Evolutionary conservation across 805 yeast species (phyloP).

Genomic region (Starmerella apicola): DNA sequence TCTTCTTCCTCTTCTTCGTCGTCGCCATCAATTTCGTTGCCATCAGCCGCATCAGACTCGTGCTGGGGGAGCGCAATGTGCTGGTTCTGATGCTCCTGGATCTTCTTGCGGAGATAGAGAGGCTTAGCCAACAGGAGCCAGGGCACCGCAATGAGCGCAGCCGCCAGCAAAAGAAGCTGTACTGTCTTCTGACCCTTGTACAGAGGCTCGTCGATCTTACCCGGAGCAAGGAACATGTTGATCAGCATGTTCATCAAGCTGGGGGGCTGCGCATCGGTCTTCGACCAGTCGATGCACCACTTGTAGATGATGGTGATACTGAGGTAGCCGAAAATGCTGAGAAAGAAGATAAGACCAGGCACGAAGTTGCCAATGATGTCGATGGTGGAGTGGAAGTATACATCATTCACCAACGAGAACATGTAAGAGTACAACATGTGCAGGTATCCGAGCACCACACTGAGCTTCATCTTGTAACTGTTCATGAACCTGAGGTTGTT

Average conservation of each 20-base stretch:
- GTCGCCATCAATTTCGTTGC: constrained; percentile 18
- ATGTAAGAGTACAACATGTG: constrained; percentile 88
- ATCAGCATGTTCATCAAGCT: constrained; percentile 89
- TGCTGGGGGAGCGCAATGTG: constrained; percentile 35
- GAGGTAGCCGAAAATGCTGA: constrained; percentile 87
- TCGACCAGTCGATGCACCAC: constrained; percentile 90
- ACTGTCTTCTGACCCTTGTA: constrained; percentile 68
- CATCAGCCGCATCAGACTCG: constrained; percentile 19
- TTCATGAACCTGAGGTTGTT: constrained; percentile 80
- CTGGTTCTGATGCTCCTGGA: constrained; percentile 28
- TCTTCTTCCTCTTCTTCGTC: constrained; percentile 25
- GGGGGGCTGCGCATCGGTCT: constrained; percentile 68
- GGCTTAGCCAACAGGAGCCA: constrained; percentile 84
- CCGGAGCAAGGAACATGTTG: constrained; percentile 91
- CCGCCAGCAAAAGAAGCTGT: constrained; percentile 55
- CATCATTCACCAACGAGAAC: constrained; percentile 73
- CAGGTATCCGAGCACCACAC: constrained; percentile 82
- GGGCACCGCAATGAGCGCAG: constrained; percentile 87
- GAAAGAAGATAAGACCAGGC: constrained; percentile 92
- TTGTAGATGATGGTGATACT: constrained; percentile 78
- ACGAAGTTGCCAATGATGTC: constrained; percentile 87
- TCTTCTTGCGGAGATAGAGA: constrained; percentile 46
- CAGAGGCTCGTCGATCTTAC: constrained; percentile 65
- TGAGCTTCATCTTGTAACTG: constrained; percentile 94
- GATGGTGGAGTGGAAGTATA: constrained; percentile 53